These are phyloP conservation scores for Mediolabrus comicus DNA, from an alignment of 108 stramenopile species.

Conservation along the genomic window DNA sequence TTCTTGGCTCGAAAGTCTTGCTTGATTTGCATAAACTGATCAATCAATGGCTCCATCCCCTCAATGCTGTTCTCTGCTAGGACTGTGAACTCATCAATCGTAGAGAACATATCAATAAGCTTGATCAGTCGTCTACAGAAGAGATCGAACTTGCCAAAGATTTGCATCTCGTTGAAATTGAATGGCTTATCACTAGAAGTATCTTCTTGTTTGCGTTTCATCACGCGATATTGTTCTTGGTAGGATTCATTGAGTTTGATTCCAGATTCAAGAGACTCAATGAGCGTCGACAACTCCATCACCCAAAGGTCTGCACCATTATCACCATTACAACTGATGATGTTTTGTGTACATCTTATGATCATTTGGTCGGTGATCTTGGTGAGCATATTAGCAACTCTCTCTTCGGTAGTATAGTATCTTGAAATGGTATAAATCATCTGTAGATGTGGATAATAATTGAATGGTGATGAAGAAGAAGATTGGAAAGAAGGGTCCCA, in stretches of 20 bases:
- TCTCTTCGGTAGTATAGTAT: slow-evolving; percentile 72
- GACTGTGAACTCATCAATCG: slow-evolving; percentile 82
- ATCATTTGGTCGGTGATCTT: slow-evolving; percentile 94
- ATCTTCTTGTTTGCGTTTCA: slow-evolving; percentile 77
- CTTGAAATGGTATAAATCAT: slow-evolving; percentile 93
- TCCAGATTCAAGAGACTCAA: slow-evolving; percentile 71
- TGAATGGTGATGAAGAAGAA: not conserved
- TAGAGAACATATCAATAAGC: slow-evolving; percentile 90
- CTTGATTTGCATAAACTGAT: slow-evolving; percentile 73
- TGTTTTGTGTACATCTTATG: slow-evolving; percentile 71
- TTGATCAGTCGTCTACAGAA: slow-evolving; percentile 90
- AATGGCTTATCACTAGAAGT: slow-evolving; percentile 86
- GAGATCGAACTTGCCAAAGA: slow-evolving; percentile 89
- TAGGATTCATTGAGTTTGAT: slow-evolving; percentile 88
- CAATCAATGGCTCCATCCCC: slow-evolving; percentile 87
- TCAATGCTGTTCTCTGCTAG: slow-evolving; percentile 84
- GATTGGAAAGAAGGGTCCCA: not conserved
- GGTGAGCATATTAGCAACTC: slow-evolving; percentile 69
- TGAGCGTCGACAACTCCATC: slow-evolving; percentile 68
- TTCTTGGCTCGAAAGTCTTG: slow-evolving; percentile 73
- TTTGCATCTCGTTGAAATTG: slow-evolving; percentile 85
- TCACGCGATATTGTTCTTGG: slow-evolving; percentile 86
- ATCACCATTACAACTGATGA: slow-evolving; percentile 29
- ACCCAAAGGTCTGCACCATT: slow-evolving; percentile 71
- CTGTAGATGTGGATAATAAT: slow-evolving; percentile 19